phyloP scores from a whole-genome alignment of 2,329 filamentous ascomycete species.

The Arthrinium phaeospermum region DNA sequence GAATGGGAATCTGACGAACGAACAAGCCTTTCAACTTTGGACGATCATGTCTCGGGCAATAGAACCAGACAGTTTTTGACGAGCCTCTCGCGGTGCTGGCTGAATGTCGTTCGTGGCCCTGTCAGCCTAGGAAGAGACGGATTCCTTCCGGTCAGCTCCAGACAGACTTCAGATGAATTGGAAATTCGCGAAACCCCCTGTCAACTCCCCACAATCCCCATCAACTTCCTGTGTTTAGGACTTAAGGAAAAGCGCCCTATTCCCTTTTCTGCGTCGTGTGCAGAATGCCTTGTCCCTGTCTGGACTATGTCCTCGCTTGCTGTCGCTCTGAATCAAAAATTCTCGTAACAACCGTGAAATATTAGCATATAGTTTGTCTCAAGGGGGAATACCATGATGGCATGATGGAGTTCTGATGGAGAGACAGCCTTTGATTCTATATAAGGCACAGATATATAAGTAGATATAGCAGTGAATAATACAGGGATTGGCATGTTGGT shows the following conservation, averaged over 20 bases:
- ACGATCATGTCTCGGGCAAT: background rate
- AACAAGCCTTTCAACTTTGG: background rate
- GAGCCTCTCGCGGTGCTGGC: background rate
- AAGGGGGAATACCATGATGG: background rate
- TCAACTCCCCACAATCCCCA: conserved; percentile 3
- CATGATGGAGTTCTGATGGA: background rate
- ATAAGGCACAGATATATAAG: background rate
- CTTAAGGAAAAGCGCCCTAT: background rate
- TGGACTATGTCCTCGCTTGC: background rate
- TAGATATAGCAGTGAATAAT: background rate
- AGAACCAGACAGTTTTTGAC: background rate
- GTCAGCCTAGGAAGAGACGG: background rate
- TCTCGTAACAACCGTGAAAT: background rate
- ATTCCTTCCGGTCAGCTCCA: background rate
- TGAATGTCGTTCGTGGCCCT: background rate
- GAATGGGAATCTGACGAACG: background rate
- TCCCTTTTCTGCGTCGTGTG: background rate
- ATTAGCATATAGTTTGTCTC: background rate
- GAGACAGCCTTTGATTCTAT: background rate
- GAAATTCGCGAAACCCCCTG: background rate
- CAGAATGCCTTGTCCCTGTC: conserved; percentile 3
- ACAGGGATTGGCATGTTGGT: background rate
- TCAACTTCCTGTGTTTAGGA: background rate
- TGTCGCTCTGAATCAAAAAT: background rate
- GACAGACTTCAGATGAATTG: background rate